phyloP scores from a whole-genome alignment of 2,329 filamentous ascomycete genomes.

The Pyrenophora tritici-repentis region DNA sequence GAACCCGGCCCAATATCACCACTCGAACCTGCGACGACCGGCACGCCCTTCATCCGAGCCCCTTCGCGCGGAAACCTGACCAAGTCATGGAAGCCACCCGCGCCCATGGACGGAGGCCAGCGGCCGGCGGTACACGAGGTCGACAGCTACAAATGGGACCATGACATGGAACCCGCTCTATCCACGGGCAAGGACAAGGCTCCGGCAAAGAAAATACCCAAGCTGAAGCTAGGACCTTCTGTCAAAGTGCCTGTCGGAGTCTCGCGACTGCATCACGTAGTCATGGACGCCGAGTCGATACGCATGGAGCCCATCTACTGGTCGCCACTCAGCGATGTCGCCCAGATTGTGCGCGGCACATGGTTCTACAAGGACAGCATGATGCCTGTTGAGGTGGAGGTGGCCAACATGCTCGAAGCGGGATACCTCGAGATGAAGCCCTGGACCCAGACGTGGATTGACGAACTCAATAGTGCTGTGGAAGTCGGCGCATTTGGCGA shows the following conservation, averaged over 20 bases:
- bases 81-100: slow-evolving; percentile 26
- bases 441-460: slow-evolving; percentile 90
- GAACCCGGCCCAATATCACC: slow-evolving; percentile 39
- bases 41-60: slow-evolving; percentile 58
- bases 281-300: slow-evolving; percentile 64
- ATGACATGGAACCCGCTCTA: slow-evolving; percentile 45
- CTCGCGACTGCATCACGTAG: slow-evolving; percentile 87
- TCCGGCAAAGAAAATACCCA: slow-evolving; percentile 24
- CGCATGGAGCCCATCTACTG: slow-evolving; percentile 98
- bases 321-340: slow-evolving; percentile 89
- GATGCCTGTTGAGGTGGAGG: slow-evolving; percentile 80
- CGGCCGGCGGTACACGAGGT: slow-evolving; percentile 47
- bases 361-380: slow-evolving; percentile 99
- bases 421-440: slow-evolving; percentile 85
- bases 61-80: slow-evolving; percentile 50
- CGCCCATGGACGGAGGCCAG: slow-evolving; percentile 30
- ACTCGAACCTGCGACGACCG: slow-evolving; percentile 48
- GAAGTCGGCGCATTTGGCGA: slow-evolving; percentile 89
- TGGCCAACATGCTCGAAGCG: slow-evolving; percentile 91
- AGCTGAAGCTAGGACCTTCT: slow-evolving; percentile 42
- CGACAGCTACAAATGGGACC: slow-evolving; percentile 58
- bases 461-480: slow-evolving; percentile 87
- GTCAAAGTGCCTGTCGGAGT: slow-evolving; percentile 80
- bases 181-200: slow-evolving; percentile 38
- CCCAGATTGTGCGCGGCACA: slow-evolving; percentile 80